A percentile compares a stretch with the other conserved stretches of the same genome.
phyloP scores from a whole-genome alignment of 2,329 filamentous ascomycete species.

The Sarocladiaceae sp. region DNA sequence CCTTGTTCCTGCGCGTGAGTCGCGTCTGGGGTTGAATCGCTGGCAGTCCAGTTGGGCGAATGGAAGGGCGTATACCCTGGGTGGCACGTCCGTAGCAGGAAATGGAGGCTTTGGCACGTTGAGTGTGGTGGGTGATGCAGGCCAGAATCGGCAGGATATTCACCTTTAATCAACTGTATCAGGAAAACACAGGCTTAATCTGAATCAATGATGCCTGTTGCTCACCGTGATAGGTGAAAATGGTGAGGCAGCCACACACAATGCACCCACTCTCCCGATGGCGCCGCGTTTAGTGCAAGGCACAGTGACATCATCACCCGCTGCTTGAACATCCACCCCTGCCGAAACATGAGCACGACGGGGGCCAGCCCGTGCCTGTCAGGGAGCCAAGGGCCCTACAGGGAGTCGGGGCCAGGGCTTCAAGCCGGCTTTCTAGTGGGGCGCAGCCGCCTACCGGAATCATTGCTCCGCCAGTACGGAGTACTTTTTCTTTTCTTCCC shows the following conservation, averaged over 20 bases:
- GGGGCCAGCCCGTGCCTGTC: too few species aligned
- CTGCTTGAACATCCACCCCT: neutral
- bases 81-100: neutral
- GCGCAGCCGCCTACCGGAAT: too few species aligned
- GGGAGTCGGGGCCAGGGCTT: neutral
- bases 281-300: neutral
- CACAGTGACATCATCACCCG: slow-evolving; percentile 8
- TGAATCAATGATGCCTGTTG: neutral
- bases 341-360: neutral
- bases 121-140: neutral
- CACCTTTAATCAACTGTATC: neutral
- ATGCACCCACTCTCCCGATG: too few species aligned
- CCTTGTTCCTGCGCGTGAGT: slow-evolving; percentile 3
- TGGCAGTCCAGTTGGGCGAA: neutral
- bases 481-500: too few species aligned
- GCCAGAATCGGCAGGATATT: neutral
- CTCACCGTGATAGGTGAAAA: neutral
- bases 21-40: neutral
- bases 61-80: neutral
- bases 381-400: too few species aligned
- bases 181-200: neutral
- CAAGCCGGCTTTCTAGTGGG: neutral
- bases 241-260: neutral
- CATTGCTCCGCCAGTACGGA: too few species aligned
- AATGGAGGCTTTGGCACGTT: too few species aligned